phyloP scores from a whole-genome alignment of 352 stramenopile genomes.

The Pythium grandisporangium region DNA sequence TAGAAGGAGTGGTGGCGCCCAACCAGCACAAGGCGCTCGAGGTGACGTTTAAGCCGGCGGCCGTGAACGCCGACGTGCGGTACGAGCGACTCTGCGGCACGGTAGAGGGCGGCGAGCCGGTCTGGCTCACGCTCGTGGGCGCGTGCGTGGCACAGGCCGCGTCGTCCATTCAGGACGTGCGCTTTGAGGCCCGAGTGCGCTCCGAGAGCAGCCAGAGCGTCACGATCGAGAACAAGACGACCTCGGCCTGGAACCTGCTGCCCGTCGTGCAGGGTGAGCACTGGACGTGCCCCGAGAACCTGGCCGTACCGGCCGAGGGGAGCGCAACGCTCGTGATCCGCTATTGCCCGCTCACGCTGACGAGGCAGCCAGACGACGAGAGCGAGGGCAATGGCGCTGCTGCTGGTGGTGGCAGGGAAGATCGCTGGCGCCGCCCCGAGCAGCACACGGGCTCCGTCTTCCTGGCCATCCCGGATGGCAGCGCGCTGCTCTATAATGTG shows the following conservation, averaged over 20 bases:
- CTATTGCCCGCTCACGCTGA: conserved; percentile 87
- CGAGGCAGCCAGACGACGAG: conserved; percentile 12
- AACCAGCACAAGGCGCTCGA: conserved; percentile 86
- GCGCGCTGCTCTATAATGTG: conserved; percentile 82
- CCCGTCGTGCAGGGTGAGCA: conserved; percentile 83
- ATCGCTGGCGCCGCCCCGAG: conserved; percentile 31
- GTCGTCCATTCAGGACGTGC: conserved; percentile 82
- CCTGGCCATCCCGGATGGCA: conserved; percentile 86
- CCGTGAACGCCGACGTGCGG: conserved; percentile 82
- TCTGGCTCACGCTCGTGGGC: conserved; percentile 72
- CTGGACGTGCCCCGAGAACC: conserved; percentile 77
- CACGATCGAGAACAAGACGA: conserved; percentile 74
- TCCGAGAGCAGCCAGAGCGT: conserved; percentile 48
- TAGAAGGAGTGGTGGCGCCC: conserved; percentile 74
- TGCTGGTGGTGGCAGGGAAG: no score
- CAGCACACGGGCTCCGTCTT: conserved; percentile 82
- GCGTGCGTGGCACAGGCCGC: conserved; percentile 81
- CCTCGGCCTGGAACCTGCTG: conserved; percentile 77
- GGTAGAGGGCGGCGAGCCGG: conserved; percentile 45
- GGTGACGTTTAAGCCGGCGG: conserved; percentile 80
- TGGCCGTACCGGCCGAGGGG: conserved; percentile 69
- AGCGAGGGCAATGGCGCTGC: conserved; percentile 7
- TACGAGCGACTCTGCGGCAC: conserved; percentile 68
- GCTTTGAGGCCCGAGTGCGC: conserved; percentile 81
- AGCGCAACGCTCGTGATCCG: conserved; percentile 51